Percentiles rank a stretch among this genome's conserved stretches.
Evolutionary conservation across 306 rosid species (phyloP).

Genomic region (Hippophae tibetana): DNA sequence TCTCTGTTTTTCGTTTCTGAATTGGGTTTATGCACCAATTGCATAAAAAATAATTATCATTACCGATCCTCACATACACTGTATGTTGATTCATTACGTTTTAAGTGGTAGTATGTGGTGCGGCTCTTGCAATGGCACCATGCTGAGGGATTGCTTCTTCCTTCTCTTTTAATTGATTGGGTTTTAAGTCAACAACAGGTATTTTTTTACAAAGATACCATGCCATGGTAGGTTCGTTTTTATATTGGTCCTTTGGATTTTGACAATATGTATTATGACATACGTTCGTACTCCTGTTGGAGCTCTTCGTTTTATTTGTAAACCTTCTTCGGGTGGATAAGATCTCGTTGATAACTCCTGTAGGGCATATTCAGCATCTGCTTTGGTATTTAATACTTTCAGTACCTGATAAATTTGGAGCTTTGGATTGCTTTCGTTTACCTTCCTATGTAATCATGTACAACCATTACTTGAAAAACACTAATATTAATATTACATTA

Average conservation of each 20-base stretch:
- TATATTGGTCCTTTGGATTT: conserved; percentile 18
- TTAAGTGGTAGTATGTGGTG: conserved; percentile 89
- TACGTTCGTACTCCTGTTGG: conserved; percentile 80
- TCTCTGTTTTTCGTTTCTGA: too few species aligned
- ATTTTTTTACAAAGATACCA: background rate
- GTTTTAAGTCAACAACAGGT: conserved; percentile 86
- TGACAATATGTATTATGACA: conserved; percentile 18
- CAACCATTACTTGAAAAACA: too few species aligned
- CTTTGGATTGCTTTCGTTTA: conserved; percentile 88
- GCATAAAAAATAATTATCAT: conserved; percentile 38
- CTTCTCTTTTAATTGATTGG: conserved; percentile 88
- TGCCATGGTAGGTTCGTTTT: background rate
- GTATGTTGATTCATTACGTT: conserved; percentile 53
- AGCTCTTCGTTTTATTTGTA: conserved; percentile 59
- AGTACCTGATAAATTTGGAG: conserved; percentile 85
- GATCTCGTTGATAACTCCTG: conserved; percentile 86
- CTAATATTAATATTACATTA: too few species aligned
- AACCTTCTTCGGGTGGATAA: conserved; percentile 91
- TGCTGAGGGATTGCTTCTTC: conserved; percentile 77
- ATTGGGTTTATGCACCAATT: too few species aligned
- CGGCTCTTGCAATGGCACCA: conserved; percentile 93
- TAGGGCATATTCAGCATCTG: conserved; percentile 69
- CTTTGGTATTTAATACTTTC: conserved; percentile 64
- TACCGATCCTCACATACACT: conserved; percentile 47
- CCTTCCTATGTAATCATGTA: conserved; percentile 58